Evolutionary conservation across 257 asterid species (phyloP).

Genomic region (Penstemon eatonii): DNA sequence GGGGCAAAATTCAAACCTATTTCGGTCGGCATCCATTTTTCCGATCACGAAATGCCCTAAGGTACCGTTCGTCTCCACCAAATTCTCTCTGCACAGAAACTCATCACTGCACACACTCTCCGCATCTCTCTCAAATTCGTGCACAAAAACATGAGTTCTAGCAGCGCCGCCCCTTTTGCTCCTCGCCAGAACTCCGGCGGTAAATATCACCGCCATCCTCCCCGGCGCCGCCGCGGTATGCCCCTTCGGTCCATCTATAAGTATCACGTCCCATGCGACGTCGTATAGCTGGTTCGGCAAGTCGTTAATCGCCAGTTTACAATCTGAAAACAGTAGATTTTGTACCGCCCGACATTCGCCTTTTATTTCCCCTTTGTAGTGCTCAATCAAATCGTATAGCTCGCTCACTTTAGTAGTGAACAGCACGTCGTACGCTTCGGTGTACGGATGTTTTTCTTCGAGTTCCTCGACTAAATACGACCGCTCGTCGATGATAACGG

Average conservation of each 20-base stretch:
- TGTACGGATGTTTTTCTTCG: conserved; percentile 55
- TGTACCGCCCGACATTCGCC: conserved; percentile 72
- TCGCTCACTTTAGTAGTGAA: conserved; percentile 68
- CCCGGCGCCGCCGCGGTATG: conserved; percentile 59
- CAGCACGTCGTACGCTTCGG: conserved; percentile 81
- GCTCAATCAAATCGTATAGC: conserved; percentile 49
- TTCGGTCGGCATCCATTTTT: conserved; percentile 36
- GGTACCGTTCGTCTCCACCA: conserved; percentile 42
- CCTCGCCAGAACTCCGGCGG: conserved; percentile 79
- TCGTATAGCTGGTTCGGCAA: conserved; percentile 87
- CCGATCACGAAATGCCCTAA: conserved; percentile 73
- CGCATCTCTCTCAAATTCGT: conserved; percentile 60
- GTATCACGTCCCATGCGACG: conserved; percentile 76
- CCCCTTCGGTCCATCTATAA: conserved; percentile 82
- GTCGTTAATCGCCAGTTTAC: conserved; percentile 73
- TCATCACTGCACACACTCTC: conserved; percentile 67
- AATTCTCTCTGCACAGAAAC: conserved; percentile 59
- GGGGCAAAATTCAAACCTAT: conserved; percentile 47
- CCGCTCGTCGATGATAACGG: conserved; percentile 71
- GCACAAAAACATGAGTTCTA: conserved; percentile 71
- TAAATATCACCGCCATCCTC: conserved; percentile 66
- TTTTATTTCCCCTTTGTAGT: conserved; percentile 43
- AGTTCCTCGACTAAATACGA: conserved; percentile 47
- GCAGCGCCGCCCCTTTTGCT: conserved; percentile 54
- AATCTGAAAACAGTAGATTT: conserved; percentile 80